Evolutionary conservation across 768 basidiomycete species (phyloP).

Genomic region (Gloeostereum incarnatum): DNA sequence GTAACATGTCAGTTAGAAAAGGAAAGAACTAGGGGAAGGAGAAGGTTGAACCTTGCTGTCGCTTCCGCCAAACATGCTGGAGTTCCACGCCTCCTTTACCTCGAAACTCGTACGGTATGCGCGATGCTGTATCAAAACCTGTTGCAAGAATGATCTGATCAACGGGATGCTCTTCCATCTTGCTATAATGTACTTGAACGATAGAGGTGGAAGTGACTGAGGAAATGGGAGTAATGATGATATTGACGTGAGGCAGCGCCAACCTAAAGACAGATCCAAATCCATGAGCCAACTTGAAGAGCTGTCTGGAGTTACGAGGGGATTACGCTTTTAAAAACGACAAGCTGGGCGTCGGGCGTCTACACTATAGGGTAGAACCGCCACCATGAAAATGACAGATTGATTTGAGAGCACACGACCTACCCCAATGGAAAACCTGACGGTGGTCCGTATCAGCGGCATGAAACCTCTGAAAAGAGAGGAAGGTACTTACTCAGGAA

Average conservation of each 20-base stretch:
- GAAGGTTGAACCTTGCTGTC: not conserved
- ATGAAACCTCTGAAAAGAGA: not conserved
- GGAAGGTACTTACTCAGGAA: not conserved
- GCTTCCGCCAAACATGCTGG: not conserved
- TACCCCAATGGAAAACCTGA: not conserved
- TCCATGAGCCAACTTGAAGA: not conserved
- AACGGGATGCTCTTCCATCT: not conserved
- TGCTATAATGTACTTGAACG: not conserved
- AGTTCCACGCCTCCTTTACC: not conserved
- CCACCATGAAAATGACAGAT: not conserved
- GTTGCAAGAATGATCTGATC: not conserved
- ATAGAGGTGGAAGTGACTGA: not conserved
- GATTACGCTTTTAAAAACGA: not conserved
- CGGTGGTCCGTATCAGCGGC: not conserved
- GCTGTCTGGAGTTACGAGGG: not conserved
- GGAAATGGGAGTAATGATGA: not conserved
- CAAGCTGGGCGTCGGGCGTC: not conserved
- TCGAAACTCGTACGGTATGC: not conserved
- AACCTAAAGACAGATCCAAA: not conserved
- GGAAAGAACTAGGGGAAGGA: not conserved
- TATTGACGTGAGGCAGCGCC: not conserved
- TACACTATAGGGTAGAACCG: not conserved
- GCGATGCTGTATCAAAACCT: not conserved
- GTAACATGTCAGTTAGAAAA: not conserved
- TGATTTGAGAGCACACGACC: not conserved